Conservation (phyloP, 306 rosid species). For the Begonia peltatifolia region DNA sequence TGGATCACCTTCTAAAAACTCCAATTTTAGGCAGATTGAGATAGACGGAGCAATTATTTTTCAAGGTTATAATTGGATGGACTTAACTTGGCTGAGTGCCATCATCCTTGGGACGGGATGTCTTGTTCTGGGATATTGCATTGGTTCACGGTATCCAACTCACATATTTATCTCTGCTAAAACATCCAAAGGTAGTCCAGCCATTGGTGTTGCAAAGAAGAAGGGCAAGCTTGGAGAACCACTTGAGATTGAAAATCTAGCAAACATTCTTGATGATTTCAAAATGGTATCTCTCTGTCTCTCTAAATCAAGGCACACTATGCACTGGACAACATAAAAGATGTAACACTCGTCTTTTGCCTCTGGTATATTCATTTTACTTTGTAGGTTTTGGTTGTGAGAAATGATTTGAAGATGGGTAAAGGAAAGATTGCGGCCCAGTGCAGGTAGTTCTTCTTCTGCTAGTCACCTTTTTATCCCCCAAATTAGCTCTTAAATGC, state of each 20-base stretch:
- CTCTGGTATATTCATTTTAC: neutral
- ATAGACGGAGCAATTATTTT: neutral
- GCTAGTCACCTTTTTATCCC: neutral
- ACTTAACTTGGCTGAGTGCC: conserved; percentile 66
- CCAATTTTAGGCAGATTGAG: too few species aligned
- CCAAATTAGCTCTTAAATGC: neutral
- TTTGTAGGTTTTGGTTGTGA: conserved; percentile 67
- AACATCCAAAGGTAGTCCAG: conserved; percentile 17
- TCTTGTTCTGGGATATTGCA: conserved; percentile 69
- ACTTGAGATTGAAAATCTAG: conserved; percentile 66
- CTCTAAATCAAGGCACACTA: neutral
- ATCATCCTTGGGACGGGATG: conserved; percentile 76
- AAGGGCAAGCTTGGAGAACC: conserved; percentile 39
- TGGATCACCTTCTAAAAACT: too few species aligned
- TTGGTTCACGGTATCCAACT: conserved; percentile 51
- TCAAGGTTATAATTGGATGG: conserved; percentile 27
- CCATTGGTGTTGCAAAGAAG: conserved; percentile 13
- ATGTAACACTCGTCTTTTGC: too few species aligned
- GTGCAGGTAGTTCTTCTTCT: conserved; percentile 47
- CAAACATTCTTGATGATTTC: conserved; percentile 59
- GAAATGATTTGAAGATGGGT: conserved; percentile 97
- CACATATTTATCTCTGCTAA: conserved; percentile 24
- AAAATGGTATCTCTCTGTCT: conserved; percentile 45
- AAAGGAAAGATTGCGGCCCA: conserved; percentile 97
- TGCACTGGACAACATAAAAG: too few species aligned